Conservation (phyloP, 1,284 basidiomycete genomes). For the Malassezia sympodialis region DNA sequence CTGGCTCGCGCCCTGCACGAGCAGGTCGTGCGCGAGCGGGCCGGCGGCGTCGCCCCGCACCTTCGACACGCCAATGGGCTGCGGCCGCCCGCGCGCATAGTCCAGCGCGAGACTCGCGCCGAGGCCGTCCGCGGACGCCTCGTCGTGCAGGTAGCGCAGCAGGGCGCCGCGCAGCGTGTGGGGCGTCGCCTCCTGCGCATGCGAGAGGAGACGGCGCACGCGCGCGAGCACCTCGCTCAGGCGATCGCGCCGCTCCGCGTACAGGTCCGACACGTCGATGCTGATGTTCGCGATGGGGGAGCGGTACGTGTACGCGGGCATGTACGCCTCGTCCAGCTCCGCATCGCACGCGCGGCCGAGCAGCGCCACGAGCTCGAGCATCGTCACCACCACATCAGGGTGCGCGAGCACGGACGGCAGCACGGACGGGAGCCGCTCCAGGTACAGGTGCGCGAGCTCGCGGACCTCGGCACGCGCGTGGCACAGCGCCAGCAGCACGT, state of each 20-base stretch:
- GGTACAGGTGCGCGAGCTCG: conserved; percentile 68
- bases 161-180: conserved; percentile 84
- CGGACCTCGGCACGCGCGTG: conserved; percentile 73
- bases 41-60: conserved; percentile 39
- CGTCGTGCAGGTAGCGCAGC: conserved; percentile 54
- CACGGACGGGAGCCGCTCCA: conserved; percentile 75
- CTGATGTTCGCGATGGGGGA: conserved; percentile 66
- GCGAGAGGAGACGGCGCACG: conserved; percentile 70
- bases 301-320: conserved; percentile 70
- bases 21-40: conserved; percentile 22
- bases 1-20: conserved; percentile 30
- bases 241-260: conserved; percentile 73
- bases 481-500: conserved; percentile 67
- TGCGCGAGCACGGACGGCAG: conserved; percentile 93
- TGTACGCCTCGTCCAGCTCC: conserved; percentile 87
- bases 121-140: conserved; percentile 24
- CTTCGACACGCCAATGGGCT: conserved; percentile 40
- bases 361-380: conserved; percentile 83
- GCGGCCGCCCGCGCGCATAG: conserved; percentile 32
- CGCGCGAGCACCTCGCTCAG: conserved; percentile 64
- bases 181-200: conserved; percentile 75
- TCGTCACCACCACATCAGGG: conserved; percentile 61
- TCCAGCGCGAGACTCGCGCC: conserved; percentile 44
- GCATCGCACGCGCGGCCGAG: conserved; percentile 79
- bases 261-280: conserved; percentile 77